phyloP scores from a whole-genome alignment of 139 green algal species.

The Pseudopediastrum boryanum region DNA sequence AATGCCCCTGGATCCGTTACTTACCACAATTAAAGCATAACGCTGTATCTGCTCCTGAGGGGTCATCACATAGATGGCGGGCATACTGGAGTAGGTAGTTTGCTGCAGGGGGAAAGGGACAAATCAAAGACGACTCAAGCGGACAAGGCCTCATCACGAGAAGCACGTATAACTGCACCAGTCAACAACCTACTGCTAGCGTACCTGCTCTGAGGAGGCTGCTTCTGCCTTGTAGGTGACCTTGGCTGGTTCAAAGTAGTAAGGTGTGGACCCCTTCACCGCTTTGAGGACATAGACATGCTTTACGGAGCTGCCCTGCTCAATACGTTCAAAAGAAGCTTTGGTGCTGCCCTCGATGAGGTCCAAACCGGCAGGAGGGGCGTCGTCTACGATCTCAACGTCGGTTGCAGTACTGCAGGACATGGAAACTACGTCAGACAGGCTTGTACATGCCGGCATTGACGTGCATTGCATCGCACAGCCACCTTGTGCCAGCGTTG shows the following conservation, averaged over 20 bases:
- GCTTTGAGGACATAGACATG: slow-evolving; percentile 44
- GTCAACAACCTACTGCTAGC: neutral
- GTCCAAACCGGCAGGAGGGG: slow-evolving; percentile 23
- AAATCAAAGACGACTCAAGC: neutral
- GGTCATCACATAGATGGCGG: slow-evolving; percentile 47
- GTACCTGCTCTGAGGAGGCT: slow-evolving; percentile 43
- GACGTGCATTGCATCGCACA: neutral
- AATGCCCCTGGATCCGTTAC: neutral
- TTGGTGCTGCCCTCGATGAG: slow-evolving; percentile 36
- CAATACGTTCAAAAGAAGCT: slow-evolving; percentile 33
- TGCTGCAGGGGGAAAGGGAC: neutral
- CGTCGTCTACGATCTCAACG: slow-evolving; percentile 36
- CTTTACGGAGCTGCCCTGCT: slow-evolving; percentile 37
- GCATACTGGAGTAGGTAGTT: slow-evolving; percentile 26
- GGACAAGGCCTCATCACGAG: no score
- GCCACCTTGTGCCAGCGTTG: slow-evolving; percentile 45
- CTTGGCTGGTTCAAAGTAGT: slow-evolving; percentile 20
- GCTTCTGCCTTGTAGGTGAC: slow-evolving; percentile 45
- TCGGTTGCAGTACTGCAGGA: slow-evolving; percentile 36
- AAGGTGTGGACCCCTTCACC: slow-evolving; percentile 26
- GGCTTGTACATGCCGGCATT: neutral
- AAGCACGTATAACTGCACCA: no score
- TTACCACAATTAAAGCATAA: slow-evolving; percentile 47
- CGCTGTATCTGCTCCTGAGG: slow-evolving; percentile 51
- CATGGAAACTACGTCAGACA: neutral